phyloP scores from a whole-genome alignment of 371 early-diverging fungal species.

The Rhizopus delemar region DNA sequence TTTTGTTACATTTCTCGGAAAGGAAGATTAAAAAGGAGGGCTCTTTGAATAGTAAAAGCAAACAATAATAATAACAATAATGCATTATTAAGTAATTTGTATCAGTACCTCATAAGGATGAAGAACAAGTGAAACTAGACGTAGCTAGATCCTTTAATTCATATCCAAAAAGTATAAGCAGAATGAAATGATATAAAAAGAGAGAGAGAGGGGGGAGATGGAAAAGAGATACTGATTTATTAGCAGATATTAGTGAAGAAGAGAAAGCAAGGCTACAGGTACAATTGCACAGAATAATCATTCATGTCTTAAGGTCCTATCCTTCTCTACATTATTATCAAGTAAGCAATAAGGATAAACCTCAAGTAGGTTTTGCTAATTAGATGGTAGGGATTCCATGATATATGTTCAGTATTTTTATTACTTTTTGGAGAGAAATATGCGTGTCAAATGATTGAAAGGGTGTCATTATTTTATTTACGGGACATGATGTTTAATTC shows the following conservation, averaged over 20 bases:
- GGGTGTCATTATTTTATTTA: constrained; percentile 52
- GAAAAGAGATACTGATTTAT: constrained; percentile 6
- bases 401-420: constrained; percentile 65
- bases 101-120: constrained; percentile 48
- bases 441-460: constrained; percentile 53
- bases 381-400: constrained; percentile 66
- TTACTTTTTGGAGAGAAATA: constrained; percentile 55
- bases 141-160: constrained; percentile 52
- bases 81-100: neutral
- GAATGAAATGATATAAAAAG: neutral
- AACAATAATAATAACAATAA: constrained; percentile 6
- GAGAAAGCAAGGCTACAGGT: constrained; percentile 40
- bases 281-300: constrained; percentile 50
- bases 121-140: constrained; percentile 55
- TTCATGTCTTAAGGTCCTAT: constrained; percentile 54
- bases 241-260: constrained; percentile 33
- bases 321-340: constrained; percentile 71
- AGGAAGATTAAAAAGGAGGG: neutral
- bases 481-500: constrained; percentile 67
- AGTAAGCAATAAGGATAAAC: constrained; percentile 27
- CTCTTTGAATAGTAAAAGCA: constrained; percentile 1
- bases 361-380: neutral
- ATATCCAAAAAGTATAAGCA: constrained; percentile 34
- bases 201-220: neutral
- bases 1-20: constrained; percentile 38